phyloP scores from a whole-genome alignment of 495 filamentous ascomycete genomes.

The Hypomontagnella submonticulosa region DNA sequence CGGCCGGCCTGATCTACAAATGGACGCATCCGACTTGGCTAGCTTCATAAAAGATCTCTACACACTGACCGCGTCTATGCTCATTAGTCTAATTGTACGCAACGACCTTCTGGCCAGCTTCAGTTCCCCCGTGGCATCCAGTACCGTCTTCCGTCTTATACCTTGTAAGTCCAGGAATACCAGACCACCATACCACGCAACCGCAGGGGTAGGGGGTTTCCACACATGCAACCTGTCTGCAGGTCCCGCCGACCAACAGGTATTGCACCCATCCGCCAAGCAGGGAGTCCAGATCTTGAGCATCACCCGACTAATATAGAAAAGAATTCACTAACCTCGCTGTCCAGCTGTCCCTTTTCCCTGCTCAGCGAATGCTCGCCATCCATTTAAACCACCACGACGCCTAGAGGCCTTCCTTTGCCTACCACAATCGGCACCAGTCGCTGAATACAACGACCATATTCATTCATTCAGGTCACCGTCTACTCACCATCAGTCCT shows the following conservation, averaged over 20 bases:
- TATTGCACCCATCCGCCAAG: slow-evolving; percentile 27
- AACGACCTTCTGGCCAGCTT: slow-evolving; percentile 26
- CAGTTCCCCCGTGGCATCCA: slow-evolving; percentile 4
- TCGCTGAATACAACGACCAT: slow-evolving; percentile 14
- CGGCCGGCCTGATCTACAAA: slow-evolving; percentile 15
- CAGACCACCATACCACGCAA: slow-evolving; percentile 22
- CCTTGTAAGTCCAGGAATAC: slow-evolving; percentile 29
- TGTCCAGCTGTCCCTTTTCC: slow-evolving; percentile 9
- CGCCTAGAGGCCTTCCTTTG: slow-evolving; percentile 14
- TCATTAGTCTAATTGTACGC: slow-evolving; percentile 19
- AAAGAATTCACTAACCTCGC: slow-evolving; percentile 23
- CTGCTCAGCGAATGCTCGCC: slow-evolving; percentile 15
- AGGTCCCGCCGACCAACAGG: slow-evolving; percentile 37
- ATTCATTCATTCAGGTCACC: slow-evolving; percentile 28
- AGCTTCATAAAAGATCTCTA: slow-evolving; percentile 12
- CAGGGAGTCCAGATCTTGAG: slow-evolving; percentile 26
- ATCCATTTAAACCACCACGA: slow-evolving; percentile 9
- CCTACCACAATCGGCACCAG: slow-evolving; percentile 3
- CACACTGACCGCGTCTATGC: slow-evolving; percentile 28
- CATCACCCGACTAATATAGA: slow-evolving; percentile 35
- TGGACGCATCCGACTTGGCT: slow-evolving; percentile 15
- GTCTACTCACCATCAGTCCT: slow-evolving; percentile 23
- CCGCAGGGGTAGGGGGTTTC: slow-evolving; percentile 14
- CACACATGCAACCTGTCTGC: slow-evolving; percentile 31
- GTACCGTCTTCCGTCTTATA: slow-evolving; percentile 15